These are phyloP conservation scores for Plasmodium gallinaceum DNA, from an alignment of 169 alveolate genomes.

Conservation along the genomic window DNA sequence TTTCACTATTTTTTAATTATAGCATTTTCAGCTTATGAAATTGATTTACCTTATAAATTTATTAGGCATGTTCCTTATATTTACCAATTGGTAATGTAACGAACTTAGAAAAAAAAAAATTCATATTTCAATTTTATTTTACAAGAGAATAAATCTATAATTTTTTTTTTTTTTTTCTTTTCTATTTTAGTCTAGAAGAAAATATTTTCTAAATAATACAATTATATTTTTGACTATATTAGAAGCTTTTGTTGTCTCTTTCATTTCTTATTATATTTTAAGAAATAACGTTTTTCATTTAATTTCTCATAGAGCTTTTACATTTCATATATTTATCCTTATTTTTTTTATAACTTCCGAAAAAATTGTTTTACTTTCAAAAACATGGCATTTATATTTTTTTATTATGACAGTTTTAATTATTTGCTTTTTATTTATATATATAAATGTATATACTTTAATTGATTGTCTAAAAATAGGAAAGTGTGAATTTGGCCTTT, in stretches of 20 bases:
- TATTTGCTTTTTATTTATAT: conserved; percentile 34
- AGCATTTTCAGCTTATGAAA: conserved; percentile 73
- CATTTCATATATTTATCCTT: conserved; percentile 66
- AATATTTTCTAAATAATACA: conserved; percentile 57
- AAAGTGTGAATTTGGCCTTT: conserved; percentile 67
- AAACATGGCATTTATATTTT: conserved; percentile 73
- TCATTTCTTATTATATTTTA: conserved; percentile 40
- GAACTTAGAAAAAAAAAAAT: neutral
- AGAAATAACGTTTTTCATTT: conserved; percentile 8
- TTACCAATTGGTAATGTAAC: conserved; percentile 37
- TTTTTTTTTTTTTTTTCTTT: conserved; percentile 16
- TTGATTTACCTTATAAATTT: conserved; percentile 64
- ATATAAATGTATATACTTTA: conserved; percentile 58
- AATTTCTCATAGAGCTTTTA: conserved; percentile 58
- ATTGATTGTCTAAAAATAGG: conserved; percentile 59
- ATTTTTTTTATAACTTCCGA: conserved; percentile 55
- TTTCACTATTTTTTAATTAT: conserved; percentile 62
- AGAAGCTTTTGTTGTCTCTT: conserved; percentile 48
- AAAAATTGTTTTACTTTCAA: conserved; percentile 59
- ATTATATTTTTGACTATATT: conserved; percentile 55
- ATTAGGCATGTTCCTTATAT: conserved; percentile 43
- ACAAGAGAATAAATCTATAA: neutral
- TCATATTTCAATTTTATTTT: neutral
- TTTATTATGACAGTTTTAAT: conserved; percentile 35
- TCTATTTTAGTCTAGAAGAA: conserved; percentile 65